Percentiles rank a stretch among this genome's conserved stretches.
These are phyloP conservation scores for Sanguinoderma infundibulare DNA, from an alignment of 1,284 basidiomycete genomes.

Conservation along the genomic window DNA sequence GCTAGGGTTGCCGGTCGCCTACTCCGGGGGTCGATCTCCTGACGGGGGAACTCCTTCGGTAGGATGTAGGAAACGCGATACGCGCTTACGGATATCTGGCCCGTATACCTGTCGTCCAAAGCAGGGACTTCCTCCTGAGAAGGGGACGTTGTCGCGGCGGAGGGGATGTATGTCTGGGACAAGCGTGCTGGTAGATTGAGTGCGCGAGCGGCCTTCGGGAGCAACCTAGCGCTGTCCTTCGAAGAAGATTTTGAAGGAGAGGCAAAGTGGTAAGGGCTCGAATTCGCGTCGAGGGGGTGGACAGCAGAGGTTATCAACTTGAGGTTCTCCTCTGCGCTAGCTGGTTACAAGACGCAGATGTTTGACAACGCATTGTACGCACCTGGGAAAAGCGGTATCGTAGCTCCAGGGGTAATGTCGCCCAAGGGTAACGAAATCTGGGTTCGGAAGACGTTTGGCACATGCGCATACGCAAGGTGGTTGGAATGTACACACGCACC, in stretches of 20 bases:
- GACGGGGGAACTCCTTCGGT: slow-evolving; percentile 70
- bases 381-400: slow-evolving; percentile 77
- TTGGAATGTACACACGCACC: slow-evolving; percentile 42
- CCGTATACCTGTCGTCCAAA: slow-evolving; percentile 69
- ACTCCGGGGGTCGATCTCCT: slow-evolving; percentile 32
- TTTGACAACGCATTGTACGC: slow-evolving; percentile 23
- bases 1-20: slow-evolving; percentile 34
- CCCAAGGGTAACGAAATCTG: slow-evolving; percentile 74
- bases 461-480: neutral
- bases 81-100: slow-evolving; percentile 73
- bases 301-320: slow-evolving; percentile 72
- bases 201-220: slow-evolving; percentile 69
- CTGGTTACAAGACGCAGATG: neutral
- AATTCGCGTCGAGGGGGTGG: slow-evolving; percentile 73
- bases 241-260: too few relatives aligned
- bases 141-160: slow-evolving; percentile 46
- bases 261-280: slow-evolving; percentile 77
- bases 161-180: slow-evolving; percentile 58
- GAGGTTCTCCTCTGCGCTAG: slow-evolving; percentile 68
- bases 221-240: slow-evolving; percentile 58
- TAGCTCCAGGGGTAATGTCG: slow-evolving; percentile 61
- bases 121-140: slow-evolving; percentile 40
- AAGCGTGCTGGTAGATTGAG: slow-evolving; percentile 67
- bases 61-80: slow-evolving; percentile 78
- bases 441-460: neutral